These are phyloP conservation scores for Colletotrichum viniferum DNA, from an alignment of 2,329 filamentous ascomycete genomes.

Conservation along the genomic window DNA sequence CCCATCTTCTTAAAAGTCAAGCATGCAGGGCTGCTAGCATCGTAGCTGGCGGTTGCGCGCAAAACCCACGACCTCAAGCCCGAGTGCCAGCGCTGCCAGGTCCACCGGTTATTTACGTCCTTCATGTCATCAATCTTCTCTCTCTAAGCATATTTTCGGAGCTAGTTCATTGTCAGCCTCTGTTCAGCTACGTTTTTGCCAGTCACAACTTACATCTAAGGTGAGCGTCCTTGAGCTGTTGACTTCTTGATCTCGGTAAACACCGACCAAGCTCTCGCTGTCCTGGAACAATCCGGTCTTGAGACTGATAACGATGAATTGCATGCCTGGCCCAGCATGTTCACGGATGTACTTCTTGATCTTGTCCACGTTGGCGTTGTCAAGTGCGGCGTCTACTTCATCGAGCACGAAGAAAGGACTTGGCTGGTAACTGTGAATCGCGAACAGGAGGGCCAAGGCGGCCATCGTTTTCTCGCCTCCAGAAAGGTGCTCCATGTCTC, in stretches of 20 bases:
- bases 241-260: constrained; percentile 92
- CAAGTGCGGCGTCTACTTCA: constrained; percentile 96
- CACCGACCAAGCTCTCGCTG: constrained; percentile 92
- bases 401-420: constrained; percentile 97
- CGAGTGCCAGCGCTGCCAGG: not conserved
- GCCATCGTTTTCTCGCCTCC: constrained; percentile 99
- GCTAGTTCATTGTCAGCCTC: constrained; percentile 3
- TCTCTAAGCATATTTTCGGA: constrained; percentile 13
- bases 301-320: constrained; percentile 97
- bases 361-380: constrained; percentile 95
- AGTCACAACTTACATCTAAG: constrained; percentile 78
- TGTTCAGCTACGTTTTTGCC: not conserved
- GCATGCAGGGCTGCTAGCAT: not conserved
- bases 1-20: not conserved
- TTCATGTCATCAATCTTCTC: not conserved
- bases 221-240: constrained; percentile 93
- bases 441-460: constrained; percentile 92
- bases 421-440: constrained; percentile 94
- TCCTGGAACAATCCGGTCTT: constrained; percentile 97
- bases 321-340: constrained; percentile 95
- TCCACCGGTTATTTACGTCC: not conserved
- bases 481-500: constrained; percentile 98
- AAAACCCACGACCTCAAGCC: not conserved
- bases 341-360: constrained; percentile 96
- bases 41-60: not conserved